These are phyloP conservation scores for Albizia julibrissin DNA, from an alignment of 306 rosid species.

Conservation along the genomic window DNA sequence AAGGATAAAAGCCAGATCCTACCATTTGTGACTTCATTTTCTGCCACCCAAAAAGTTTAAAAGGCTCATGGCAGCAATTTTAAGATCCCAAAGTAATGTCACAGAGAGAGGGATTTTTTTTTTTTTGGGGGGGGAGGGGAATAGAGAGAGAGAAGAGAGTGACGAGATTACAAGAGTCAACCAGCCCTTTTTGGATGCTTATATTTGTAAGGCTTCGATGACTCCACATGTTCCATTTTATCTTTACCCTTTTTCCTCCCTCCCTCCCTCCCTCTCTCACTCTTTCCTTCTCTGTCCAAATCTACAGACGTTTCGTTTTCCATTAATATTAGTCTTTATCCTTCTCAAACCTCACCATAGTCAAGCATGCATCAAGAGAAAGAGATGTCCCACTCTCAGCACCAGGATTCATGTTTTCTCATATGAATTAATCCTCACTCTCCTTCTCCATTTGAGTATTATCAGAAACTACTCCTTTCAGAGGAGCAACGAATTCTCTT, in stretches of 20 bases:
- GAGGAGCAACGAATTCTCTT: not conserved
- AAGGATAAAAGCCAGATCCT: no score
- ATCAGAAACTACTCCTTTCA: not conserved
- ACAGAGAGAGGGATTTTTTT: no score
- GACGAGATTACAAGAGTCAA: constrained; percentile 11
- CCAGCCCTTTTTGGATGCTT: not conserved
- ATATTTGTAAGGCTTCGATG: not conserved
- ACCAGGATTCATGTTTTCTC: not conserved
- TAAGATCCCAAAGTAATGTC: constrained; percentile 1
- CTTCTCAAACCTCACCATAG: not conserved
- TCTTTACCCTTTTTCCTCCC: not conserved
- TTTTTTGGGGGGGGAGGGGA: not conserved
- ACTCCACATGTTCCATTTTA: constrained; percentile 9
- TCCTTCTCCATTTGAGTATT: not conserved
- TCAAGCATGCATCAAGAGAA: not conserved
- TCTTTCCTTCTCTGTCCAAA: not conserved
- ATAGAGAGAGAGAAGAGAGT: not conserved
- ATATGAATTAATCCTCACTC: not conserved
- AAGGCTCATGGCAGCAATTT: not conserved
- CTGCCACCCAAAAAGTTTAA: constrained; percentile 3
- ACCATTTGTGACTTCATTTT: not conserved
- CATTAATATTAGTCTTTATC: not conserved
- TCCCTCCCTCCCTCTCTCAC: not conserved
- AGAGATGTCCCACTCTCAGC: not conserved
- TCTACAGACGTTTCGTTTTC: not conserved